Evolutionary conservation across 805 yeast genomes (phyloP).

Genomic region (Starmerella davenportii): DNA sequence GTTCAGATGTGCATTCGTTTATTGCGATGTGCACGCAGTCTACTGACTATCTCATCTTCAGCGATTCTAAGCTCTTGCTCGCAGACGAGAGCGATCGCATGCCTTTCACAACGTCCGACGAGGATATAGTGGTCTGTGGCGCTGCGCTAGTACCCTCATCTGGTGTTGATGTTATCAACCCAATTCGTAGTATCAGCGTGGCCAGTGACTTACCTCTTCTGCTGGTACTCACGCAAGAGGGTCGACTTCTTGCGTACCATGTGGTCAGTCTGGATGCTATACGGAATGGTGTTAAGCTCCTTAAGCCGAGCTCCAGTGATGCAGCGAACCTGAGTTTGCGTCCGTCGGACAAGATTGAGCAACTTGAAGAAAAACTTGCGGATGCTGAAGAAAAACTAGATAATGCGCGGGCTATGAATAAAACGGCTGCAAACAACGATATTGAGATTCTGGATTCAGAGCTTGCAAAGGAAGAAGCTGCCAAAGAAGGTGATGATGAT

Average conservation of each 20-base stretch:
- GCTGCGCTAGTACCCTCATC: constrained; percentile 8
- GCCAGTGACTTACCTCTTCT: constrained; percentile 9
- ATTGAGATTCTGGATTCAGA: neutral
- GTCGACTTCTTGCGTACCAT: constrained; percentile 14
- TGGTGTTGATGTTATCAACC: neutral
- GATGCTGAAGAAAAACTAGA: neutral
- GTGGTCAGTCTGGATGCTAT: constrained; percentile 8
- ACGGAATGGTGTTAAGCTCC: neutral
- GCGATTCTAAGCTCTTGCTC: neutral
- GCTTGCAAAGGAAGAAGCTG: neutral
- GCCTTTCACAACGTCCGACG: constrained; percentile 13
- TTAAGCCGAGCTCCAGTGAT: neutral
- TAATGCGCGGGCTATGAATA: too few species aligned
- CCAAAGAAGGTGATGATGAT: neutral
- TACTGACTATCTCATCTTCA: constrained; percentile 6
- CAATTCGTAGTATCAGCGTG: constrained; percentile 10
- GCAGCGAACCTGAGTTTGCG: neutral
- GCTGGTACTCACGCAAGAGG: constrained; percentile 14
- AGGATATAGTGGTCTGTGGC: constrained; percentile 13
- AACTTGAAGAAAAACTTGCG: neutral
- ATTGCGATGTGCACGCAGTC: constrained; percentile 13
- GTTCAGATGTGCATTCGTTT: neutral
- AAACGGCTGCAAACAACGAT: too few species aligned
- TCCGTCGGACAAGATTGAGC: neutral
- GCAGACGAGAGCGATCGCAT: constrained; percentile 10